A percentile compares a stretch with the other conserved stretches of the same genome.
These are phyloP conservation scores for Rosa persica DNA, from an alignment of 306 rosid genomes.

Conservation along the genomic window DNA sequence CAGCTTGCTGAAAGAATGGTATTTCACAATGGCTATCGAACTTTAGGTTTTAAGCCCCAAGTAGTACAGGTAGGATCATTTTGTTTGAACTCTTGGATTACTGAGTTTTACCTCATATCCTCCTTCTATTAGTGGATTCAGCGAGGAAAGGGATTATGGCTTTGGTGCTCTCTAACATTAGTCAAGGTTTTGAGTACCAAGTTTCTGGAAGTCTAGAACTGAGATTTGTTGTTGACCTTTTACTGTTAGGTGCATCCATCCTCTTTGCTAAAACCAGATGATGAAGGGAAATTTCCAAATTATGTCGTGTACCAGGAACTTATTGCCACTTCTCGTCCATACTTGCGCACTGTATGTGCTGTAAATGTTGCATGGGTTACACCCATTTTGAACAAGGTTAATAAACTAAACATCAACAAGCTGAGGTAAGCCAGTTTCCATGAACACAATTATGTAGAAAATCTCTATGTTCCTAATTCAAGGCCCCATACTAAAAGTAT, in stretches of 20 bases:
- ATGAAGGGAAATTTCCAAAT: slow-evolving; percentile 81
- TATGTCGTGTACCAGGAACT: slow-evolving; percentile 90
- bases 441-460: slow-evolving; percentile 1
- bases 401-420: slow-evolving; percentile 60
- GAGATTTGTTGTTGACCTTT: slow-evolving; percentile 17
- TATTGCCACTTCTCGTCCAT: slow-evolving; percentile 82
- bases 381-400: slow-evolving; percentile 74
- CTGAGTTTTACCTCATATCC: slow-evolving; percentile 18
- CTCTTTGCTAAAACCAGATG: slow-evolving; percentile 60
- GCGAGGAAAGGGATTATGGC: neutral
- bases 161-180: neutral
- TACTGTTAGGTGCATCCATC: slow-evolving; percentile 82
- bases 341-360: slow-evolving; percentile 76
- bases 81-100: slow-evolving; percentile 21
- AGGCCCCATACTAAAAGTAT: slow-evolving; percentile 10
- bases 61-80: slow-evolving; percentile 72
- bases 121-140: neutral
- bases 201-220: neutral
- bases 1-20: slow-evolving; percentile 97
- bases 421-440: slow-evolving; percentile 54
- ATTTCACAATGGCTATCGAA: slow-evolving; percentile 94
- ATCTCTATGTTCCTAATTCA: slow-evolving; percentile 10
- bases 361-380: slow-evolving; percentile 72
- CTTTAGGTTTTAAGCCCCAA: slow-evolving; percentile 84
- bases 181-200: neutral